A percentile compares a stretch with the other conserved stretches of the same genome.
Evolutionary conservation across 768 basidiomycete genomes (phyloP).

Genomic region (Kwoniella newhampshirensis): DNA sequence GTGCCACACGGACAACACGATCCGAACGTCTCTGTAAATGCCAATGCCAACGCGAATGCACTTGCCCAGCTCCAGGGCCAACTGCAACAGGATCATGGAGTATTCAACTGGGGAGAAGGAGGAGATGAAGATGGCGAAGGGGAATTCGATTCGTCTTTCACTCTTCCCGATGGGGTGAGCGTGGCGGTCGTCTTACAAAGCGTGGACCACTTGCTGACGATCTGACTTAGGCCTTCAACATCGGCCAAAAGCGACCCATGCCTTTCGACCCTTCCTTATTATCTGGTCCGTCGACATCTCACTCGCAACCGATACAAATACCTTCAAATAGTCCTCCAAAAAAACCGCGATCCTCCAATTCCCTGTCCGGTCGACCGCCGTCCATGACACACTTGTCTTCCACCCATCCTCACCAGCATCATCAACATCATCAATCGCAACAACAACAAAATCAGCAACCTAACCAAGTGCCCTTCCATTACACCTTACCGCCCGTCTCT

Average conservation of each 20-base stretch:
- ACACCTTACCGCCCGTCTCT: not conserved
- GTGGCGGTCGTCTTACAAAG: not conserved
- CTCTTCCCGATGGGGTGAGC: conserved; percentile 29
- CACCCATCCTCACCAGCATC: not conserved
- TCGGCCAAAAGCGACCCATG: conserved; percentile 20
- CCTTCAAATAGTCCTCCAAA: conserved; percentile 20
- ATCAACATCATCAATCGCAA: conserved; percentile 10
- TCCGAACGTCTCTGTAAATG: too few relatives aligned
- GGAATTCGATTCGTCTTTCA: conserved; percentile 30
- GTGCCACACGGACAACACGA: not conserved
- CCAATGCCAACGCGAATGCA: conserved; percentile 1
- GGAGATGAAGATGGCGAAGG: conserved; percentile 27
- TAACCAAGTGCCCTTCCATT: not conserved
- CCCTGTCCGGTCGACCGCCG: not conserved
- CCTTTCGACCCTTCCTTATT: conserved; percentile 18
- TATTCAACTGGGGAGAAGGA: conserved; percentile 28
- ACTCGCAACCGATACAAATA: conserved; percentile 2
- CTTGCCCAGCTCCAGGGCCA: conserved; percentile 14
- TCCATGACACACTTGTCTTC: not conserved
- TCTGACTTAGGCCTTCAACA: conserved; percentile 5
- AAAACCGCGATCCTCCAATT: conserved; percentile 15
- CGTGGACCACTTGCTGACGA: not conserved
- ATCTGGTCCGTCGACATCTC: not conserved
- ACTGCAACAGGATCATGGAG: conserved; percentile 15
- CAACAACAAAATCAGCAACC: conserved; percentile 4